Percentiles rank a stretch among this genome's conserved stretches.
Evolutionary conservation across 2,329 filamentous ascomycete genomes (phyloP).

Genomic region (Trichocomaceae sp.): DNA sequence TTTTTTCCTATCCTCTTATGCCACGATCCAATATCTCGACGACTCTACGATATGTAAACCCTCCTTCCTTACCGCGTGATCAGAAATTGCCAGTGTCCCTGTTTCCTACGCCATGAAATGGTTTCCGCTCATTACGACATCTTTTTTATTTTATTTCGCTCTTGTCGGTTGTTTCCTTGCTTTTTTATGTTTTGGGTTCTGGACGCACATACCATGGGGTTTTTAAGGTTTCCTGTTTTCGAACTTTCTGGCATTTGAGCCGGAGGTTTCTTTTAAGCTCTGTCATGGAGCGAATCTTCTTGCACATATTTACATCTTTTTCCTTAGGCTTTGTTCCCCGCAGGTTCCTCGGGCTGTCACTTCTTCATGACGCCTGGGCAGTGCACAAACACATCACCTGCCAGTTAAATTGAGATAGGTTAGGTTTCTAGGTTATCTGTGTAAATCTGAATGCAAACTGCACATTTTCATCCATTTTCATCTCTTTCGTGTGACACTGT

Average conservation of each 20-base stretch:
- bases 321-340: background rate
- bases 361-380: background rate
- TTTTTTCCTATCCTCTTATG: background rate
- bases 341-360: background rate
- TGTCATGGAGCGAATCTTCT: slow-evolving; percentile 9
- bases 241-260: background rate
- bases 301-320: slow-evolving; percentile 12
- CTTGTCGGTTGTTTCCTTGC: background rate
- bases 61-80: background rate
- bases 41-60: slow-evolving; percentile 7
- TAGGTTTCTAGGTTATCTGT: background rate
- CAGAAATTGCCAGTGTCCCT: background rate
- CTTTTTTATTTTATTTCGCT: background rate
- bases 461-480: background rate
- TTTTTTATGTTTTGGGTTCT: slow-evolving; percentile 5
- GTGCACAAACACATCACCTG: background rate
- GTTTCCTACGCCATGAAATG: slow-evolving; percentile 1
- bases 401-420: background rate
- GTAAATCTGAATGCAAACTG: background rate
- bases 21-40: slow-evolving; percentile 3
- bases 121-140: background rate
- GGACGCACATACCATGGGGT: slow-evolving; percentile 7
- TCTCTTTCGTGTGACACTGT: background rate
- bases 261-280: background rate
- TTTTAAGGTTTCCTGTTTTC: slow-evolving; percentile 4